Conservation (phyloP, 2,329 filamentous ascomycete species). For the Alternaria burnsii region DNA sequence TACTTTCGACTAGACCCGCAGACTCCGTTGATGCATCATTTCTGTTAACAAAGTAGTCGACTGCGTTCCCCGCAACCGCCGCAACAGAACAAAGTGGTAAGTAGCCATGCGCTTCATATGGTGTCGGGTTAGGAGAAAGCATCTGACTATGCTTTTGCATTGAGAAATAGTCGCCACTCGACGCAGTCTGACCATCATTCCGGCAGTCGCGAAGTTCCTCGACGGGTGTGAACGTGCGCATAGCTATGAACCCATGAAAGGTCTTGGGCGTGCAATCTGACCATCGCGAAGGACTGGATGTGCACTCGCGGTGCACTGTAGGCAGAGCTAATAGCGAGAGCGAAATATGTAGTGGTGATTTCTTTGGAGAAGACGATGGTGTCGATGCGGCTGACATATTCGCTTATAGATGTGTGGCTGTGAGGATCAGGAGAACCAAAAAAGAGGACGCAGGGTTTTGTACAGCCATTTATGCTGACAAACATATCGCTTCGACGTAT, state of each 20-base stretch:
- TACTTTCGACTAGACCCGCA: fast-evolving
- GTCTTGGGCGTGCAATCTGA: background rate
- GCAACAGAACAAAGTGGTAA: background rate
- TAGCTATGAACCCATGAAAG: background rate
- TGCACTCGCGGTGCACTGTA: background rate
- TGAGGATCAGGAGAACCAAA: fast-evolving
- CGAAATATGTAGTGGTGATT: background rate
- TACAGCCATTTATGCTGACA: too few relatives aligned
- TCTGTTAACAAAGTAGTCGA: background rate
- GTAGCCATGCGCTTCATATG: background rate
- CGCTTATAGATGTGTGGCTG: background rate
- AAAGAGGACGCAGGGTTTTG: fast-evolving
- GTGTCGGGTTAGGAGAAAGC: background rate
- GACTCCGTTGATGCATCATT: background rate
- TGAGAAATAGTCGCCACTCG: background rate
- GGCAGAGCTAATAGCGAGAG: background rate
- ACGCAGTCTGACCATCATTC: too few relatives aligned
- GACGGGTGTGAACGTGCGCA: background rate
- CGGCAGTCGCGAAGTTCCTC: background rate
- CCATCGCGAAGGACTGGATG: background rate
- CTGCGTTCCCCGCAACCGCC: background rate
- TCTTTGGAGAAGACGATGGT: background rate
- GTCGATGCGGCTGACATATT: background rate
- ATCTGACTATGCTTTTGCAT: background rate
- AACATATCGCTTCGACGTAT: background rate